These are phyloP conservation scores for Globisporangium nodosum DNA, from an alignment of 352 stramenopile species.

Conservation along the genomic window DNA sequence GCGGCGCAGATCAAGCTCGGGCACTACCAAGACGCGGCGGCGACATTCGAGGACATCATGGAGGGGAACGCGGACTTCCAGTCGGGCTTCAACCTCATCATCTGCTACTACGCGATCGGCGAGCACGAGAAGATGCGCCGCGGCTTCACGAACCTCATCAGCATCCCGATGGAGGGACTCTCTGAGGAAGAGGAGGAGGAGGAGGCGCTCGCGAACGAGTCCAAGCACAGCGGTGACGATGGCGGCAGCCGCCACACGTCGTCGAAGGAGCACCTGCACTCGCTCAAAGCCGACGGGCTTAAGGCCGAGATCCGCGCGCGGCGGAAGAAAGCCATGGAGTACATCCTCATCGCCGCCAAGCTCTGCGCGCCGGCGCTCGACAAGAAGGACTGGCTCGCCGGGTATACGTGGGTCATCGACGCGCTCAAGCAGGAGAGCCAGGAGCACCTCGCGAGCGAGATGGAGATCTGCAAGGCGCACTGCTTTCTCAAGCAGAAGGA, in stretches of 20 bases:
- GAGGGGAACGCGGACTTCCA: slow-evolving; percentile 91
- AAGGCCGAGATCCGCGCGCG: slow-evolving; percentile 72
- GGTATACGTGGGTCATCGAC: slow-evolving; percentile 94
- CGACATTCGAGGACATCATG: slow-evolving; percentile 95
- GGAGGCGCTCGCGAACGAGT: slow-evolving; percentile 48
- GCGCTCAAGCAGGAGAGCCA: slow-evolving; percentile 88
- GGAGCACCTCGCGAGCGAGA: slow-evolving; percentile 88
- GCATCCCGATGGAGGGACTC: slow-evolving; percentile 85
- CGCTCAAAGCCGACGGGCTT: slow-evolving; percentile 61
- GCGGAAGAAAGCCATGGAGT: slow-evolving; percentile 82
- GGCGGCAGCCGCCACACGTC: slow-evolving; percentile 17
- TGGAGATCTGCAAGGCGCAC: slow-evolving; percentile 87
- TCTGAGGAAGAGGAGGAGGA: slow-evolving; percentile 86
- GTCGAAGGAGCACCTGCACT: slow-evolving; percentile 49
- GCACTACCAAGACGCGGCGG: slow-evolving; percentile 93
- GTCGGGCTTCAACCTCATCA: slow-evolving; percentile 95
- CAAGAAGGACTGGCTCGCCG: slow-evolving; percentile 87
- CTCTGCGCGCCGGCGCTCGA: slow-evolving; percentile 92
- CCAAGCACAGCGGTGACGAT: slow-evolving; percentile 28
- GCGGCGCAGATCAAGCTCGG: slow-evolving; percentile 91
- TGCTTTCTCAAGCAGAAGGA: slow-evolving; percentile 91
- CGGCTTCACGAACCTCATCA: slow-evolving; percentile 89
- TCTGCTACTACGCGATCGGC: slow-evolving; percentile 96
- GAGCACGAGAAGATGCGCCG: slow-evolving; percentile 93
- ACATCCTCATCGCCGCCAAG: slow-evolving; percentile 93